phyloP scores from a whole-genome alignment of 2,329 filamentous ascomycete species.

The Clarireedia homoeocarpa region DNA sequence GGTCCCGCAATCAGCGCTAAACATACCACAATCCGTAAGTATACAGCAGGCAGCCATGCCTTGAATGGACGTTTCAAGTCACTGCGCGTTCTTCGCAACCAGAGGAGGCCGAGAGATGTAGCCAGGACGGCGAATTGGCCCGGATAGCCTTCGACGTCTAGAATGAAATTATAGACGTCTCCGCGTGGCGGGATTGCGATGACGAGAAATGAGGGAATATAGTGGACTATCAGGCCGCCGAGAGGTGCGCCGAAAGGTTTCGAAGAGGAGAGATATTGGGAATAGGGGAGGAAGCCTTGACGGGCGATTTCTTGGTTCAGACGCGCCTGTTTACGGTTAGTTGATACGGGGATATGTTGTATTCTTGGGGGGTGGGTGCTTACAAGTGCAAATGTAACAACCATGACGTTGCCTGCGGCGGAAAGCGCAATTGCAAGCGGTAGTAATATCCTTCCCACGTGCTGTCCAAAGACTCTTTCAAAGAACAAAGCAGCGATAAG shows the following conservation, averaged over 20 bases:
- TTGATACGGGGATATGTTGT: not conserved
- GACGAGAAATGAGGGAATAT: slow-evolving; percentile 51
- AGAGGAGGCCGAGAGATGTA: slow-evolving; percentile 24
- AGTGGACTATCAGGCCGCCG: slow-evolving; percentile 46
- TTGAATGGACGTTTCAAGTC: slow-evolving; percentile 26
- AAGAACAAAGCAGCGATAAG: slow-evolving; percentile 51
- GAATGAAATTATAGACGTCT: slow-evolving; percentile 29
- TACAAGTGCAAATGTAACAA: slow-evolving; percentile 48
- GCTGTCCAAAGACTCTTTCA: slow-evolving; percentile 42
- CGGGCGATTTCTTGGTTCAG: slow-evolving; percentile 42
- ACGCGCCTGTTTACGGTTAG: slow-evolving; percentile 34
- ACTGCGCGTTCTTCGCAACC: slow-evolving; percentile 50
- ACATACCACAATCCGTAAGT: slow-evolving; percentile 24
- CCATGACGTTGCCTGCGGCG: slow-evolving; percentile 41
- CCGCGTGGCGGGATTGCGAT: slow-evolving; percentile 43
- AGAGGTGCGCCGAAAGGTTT: slow-evolving; percentile 22
- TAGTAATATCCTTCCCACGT: slow-evolving; percentile 35
- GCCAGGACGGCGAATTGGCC: slow-evolving; percentile 36
- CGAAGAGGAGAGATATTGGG: slow-evolving; percentile 27
- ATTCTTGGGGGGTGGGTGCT: slow-evolving; percentile 19
- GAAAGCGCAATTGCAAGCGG: slow-evolving; percentile 39
- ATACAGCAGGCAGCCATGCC: slow-evolving; percentile 26
- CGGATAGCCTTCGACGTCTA: slow-evolving; percentile 34
- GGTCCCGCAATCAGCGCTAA: slow-evolving; percentile 30
- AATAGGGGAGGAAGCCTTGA: slow-evolving; percentile 40